A percentile compares a stretch with the other conserved stretches of the same genome.
phyloP scores from a whole-genome alignment of 441 rosid genomes.

The Mallotus repandus region DNA sequence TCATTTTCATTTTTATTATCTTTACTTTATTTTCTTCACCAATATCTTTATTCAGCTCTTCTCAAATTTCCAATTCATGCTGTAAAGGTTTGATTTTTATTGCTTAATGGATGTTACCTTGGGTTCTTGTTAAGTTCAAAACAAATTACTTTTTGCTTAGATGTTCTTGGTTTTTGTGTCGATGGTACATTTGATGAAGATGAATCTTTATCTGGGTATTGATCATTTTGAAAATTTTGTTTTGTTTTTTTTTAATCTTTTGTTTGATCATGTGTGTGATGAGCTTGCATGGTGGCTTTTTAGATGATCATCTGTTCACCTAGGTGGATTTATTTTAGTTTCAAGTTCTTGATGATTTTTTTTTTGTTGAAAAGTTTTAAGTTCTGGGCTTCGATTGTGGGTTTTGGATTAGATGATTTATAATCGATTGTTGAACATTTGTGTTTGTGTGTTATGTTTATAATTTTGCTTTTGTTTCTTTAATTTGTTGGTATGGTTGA shows the following conservation, averaged over 20 bases:
- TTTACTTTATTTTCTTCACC: not conserved
- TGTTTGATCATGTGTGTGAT: not conserved
- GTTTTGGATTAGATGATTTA: constrained; percentile 4
- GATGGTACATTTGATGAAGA: constrained; percentile 24
- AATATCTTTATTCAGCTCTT: not conserved
- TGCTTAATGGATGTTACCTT: not conserved
- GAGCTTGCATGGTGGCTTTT: constrained; percentile 14
- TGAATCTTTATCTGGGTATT: constrained; percentile 26
- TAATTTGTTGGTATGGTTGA: not conserved
- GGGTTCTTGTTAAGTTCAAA: not conserved
- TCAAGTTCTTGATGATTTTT: not conserved
- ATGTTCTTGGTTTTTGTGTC: constrained; percentile 9
- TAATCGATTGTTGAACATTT: not conserved
- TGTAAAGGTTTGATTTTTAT: constrained; percentile 15
- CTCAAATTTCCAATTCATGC: constrained; percentile 4
- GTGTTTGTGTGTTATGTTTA: not conserved
- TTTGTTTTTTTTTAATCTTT: not conserved
- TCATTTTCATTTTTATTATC: not conserved
- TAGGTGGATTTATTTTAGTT: constrained; percentile 16
- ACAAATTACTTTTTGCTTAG: not conserved
- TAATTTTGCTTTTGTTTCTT: not conserved
- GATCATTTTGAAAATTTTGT: not conserved
- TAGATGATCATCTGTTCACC: constrained; percentile 23
- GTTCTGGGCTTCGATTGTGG: constrained; percentile 18
- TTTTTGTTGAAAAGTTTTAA: constrained; percentile 6